Conservation (phyloP, 495 filamentous ascomycete genomes). For the Lasiosphaeria hispida region DNA sequence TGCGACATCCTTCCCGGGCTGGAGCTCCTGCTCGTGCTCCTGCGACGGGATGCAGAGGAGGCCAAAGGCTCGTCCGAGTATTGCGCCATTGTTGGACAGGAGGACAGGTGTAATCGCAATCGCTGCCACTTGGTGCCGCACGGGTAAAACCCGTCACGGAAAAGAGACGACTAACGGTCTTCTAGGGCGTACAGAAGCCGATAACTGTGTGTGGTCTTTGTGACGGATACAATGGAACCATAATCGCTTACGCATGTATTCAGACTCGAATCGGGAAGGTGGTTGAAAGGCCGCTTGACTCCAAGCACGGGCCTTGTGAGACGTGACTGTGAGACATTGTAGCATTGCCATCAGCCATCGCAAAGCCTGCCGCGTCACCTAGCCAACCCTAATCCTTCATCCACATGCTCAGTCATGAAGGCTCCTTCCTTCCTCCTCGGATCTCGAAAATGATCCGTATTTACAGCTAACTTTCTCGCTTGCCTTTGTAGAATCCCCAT, state of each 20-base stretch:
- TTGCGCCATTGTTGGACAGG: slow-evolving; percentile 10
- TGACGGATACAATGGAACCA: slow-evolving; percentile 12
- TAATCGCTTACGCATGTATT: slow-evolving; percentile 17
- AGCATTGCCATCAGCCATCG: too few species aligned
- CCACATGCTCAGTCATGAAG: neutral
- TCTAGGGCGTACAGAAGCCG: neutral
- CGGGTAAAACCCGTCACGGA: neutral
- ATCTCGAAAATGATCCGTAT: too few species aligned
- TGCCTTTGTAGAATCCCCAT: too few species aligned
- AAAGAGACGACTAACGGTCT: neutral
- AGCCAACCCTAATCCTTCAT: neutral
- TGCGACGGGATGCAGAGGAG: neutral
- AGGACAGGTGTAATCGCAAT: neutral
- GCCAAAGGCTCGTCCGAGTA: slow-evolving; percentile 16
- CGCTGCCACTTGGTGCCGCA: slow-evolving; percentile 1
- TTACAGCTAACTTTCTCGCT: too few species aligned
- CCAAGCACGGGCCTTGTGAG: neutral
- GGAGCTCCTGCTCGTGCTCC: slow-evolving; percentile 3
- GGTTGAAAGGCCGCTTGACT: neutral
- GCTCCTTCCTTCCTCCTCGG: neutral
- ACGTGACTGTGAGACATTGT: neutral
- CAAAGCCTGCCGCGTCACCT: neutral
- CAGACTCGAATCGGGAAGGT: slow-evolving; percentile 16
- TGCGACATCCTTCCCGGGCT: slow-evolving; percentile 40
- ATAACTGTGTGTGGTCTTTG: slow-evolving; percentile 18